phyloP scores from a whole-genome alignment of 1,139 yeast species.

The Sugiyamaella castrensis region DNA sequence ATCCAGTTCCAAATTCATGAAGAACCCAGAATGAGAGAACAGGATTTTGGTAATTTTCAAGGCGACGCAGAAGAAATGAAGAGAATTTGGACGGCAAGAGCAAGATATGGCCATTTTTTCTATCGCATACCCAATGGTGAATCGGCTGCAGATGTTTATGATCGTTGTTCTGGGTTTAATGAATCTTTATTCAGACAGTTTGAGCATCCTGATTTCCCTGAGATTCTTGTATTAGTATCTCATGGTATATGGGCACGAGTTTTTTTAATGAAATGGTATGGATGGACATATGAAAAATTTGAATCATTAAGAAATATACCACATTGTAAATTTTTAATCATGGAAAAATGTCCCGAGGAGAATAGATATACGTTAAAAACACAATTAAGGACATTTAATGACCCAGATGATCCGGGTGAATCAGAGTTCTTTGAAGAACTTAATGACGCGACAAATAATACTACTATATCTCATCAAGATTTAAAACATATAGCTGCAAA shows the following conservation, averaged over 20 bases:
- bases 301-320: conserved; percentile 79
- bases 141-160: conserved; percentile 93
- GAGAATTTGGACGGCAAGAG: conserved; percentile 73
- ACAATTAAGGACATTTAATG: conserved; percentile 38
- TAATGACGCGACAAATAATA: conserved; percentile 15
- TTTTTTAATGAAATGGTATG: conserved; percentile 84
- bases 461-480: conserved; percentile 22
- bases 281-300: conserved; percentile 89
- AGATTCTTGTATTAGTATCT: conserved; percentile 75
- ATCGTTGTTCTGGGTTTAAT: conserved; percentile 83
- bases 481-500: conserved; percentile 27
- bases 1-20: conserved; percentile 58
- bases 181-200: conserved; percentile 83
- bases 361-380: conserved; percentile 35
- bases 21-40: conserved; percentile 89
- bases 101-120: conserved; percentile 88
- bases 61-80: conserved; percentile 71
- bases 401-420: conserved; percentile 15
- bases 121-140: conserved; percentile 91
- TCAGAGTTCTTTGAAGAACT: conserved; percentile 19
- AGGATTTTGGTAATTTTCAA: conserved; percentile 92
- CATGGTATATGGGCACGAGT: conserved; percentile 95
- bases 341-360: conserved; percentile 52
- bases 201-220: conserved; percentile 61
- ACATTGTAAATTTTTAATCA: conserved; percentile 75